Conservation (phyloP, 345 rosid genomes). For the Turritis glabra region DNA sequence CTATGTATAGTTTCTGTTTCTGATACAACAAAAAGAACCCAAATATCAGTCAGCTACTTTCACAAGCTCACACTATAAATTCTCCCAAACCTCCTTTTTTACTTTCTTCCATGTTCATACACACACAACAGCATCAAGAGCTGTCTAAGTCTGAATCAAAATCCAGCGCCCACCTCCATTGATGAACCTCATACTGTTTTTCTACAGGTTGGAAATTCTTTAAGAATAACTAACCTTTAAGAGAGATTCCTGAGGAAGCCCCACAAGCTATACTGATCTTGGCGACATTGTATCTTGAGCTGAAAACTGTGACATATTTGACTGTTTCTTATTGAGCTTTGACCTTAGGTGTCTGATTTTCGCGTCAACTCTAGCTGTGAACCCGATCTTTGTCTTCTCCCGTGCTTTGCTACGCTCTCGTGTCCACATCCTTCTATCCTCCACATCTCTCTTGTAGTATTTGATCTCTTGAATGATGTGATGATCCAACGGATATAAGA, state of each 20-base stretch:
- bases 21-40: constrained; percentile 9
- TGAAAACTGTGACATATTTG: constrained; percentile 38
- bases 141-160: constrained; percentile 28
- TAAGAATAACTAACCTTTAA: neutral
- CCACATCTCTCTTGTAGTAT: constrained; percentile 73
- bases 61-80: constrained; percentile 24
- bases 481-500: constrained; percentile 85
- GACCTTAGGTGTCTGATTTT: constrained; percentile 79
- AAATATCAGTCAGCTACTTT: constrained; percentile 24
- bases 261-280: constrained; percentile 34
- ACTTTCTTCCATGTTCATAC: constrained; percentile 19
- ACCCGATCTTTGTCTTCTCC: constrained; percentile 92
- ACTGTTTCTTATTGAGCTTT: constrained; percentile 67
- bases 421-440: constrained; percentile 86
- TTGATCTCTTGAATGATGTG: constrained; percentile 94
- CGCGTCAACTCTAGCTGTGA: constrained; percentile 91
- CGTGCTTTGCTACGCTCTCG: constrained; percentile 85
- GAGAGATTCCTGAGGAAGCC: constrained; percentile 6
- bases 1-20: constrained; percentile 36
- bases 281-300: constrained; percentile 44
- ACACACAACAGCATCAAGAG: constrained; percentile 15
- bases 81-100: neutral
- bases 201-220: constrained; percentile 5
- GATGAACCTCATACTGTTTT: constrained; percentile 37
- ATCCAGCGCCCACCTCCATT: constrained; percentile 20